These are phyloP conservation scores for Macadamia tetraphylla DNA, from an alignment of 164 flowering plant genomes.

Conservation along the genomic window DNA sequence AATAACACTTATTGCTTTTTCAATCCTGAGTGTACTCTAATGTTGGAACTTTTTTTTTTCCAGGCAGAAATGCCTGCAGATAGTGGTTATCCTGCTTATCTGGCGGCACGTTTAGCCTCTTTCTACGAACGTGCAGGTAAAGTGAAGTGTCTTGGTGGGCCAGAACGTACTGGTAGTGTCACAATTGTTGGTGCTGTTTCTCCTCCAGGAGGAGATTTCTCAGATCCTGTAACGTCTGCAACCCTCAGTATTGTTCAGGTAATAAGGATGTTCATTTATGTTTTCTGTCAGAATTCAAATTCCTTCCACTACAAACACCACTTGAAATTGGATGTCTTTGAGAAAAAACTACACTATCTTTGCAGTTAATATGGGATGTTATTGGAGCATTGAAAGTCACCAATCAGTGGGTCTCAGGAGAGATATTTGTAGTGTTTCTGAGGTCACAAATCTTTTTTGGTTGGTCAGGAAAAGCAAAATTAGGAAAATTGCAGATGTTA, in stretches of 20 bases:
- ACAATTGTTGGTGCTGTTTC: conserved; percentile 99
- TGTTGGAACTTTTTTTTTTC: background rate
- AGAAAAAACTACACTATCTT: background rate
- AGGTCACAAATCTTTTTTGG: background rate
- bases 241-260: conserved; percentile 99
- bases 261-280: background rate
- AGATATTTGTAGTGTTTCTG: background rate
- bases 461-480: background rate
- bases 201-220: conserved; percentile 99
- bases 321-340: background rate
- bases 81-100: conserved; percentile 98
- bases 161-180: conserved; percentile 97
- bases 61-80: conserved; percentile 97
- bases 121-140: conserved; percentile 99
- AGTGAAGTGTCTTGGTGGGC: conserved; percentile 97
- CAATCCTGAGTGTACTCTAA: background rate
- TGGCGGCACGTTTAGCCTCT: conserved; percentile 96
- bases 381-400: background rate
- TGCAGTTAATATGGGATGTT: too few species aligned
- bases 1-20: background rate
- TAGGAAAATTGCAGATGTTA: background rate
- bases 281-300: background rate
- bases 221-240: conserved; percentile 99
- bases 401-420: background rate
- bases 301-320: background rate